Conservation (phyloP, 2,329 filamentous ascomycete genomes). For the Colletotrichum sidae region DNA sequence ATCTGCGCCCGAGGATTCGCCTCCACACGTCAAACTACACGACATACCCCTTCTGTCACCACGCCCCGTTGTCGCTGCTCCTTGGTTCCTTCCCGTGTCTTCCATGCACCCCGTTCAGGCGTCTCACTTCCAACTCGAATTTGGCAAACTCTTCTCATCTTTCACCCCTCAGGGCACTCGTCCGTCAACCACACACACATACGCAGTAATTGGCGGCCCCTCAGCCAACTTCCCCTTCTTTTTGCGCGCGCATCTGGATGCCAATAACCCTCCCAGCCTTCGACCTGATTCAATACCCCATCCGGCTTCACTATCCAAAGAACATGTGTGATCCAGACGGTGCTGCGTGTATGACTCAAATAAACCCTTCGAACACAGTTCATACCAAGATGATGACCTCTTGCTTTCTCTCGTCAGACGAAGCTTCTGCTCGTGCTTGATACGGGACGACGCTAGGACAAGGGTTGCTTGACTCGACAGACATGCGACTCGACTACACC, state of each 20-base stretch:
- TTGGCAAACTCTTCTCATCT: no score
- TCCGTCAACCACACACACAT: not conserved
- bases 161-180: no score
- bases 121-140: no score
- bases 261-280: not conserved
- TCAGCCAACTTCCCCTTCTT: not conserved
- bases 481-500: constrained; percentile 7
- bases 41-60: not conserved
- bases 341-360: no score
- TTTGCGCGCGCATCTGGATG: constrained; percentile 3
- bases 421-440: constrained; percentile 25
- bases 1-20: constrained; percentile 8
- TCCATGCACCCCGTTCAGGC: no score
- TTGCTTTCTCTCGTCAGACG: constrained; percentile 3
- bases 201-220: not conserved
- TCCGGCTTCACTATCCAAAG: no score
- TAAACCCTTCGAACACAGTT: no score
- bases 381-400: not conserved
- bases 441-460: constrained; percentile 17
- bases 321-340: no score
- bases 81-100: not conserved
- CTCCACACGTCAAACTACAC: not conserved
- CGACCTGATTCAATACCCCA: no score
- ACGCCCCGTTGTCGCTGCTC: not conserved
- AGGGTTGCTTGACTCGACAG: constrained; percentile 27